A percentile compares a stretch with the other conserved stretches of the same genome.
These are phyloP conservation scores for Schizosaccharomyces octosporus DNA, from an alignment of 805 yeast species.

Conservation along the genomic window DNA sequence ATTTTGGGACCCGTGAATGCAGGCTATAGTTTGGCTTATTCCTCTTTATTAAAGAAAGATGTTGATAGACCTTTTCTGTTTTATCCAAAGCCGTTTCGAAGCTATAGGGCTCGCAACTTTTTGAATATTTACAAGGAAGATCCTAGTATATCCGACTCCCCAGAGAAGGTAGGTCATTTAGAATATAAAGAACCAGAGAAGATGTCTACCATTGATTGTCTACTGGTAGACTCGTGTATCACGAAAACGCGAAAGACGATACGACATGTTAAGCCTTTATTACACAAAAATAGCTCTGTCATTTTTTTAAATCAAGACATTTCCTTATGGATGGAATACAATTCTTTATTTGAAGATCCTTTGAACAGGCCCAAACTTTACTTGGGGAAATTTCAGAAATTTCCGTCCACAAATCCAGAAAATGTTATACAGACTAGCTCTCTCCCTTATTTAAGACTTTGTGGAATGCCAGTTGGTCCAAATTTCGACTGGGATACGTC, in stretches of 20 bases:
- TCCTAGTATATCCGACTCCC: too few species aligned
- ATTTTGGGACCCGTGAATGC: background rate
- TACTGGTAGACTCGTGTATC: background rate
- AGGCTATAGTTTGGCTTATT: background rate
- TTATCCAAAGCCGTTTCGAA: too few species aligned
- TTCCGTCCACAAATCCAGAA: background rate
- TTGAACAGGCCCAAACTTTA: background rate
- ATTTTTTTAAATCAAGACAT: background rate
- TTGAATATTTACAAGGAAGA: too few species aligned
- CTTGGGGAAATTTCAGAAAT: background rate
- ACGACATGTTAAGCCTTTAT: background rate
- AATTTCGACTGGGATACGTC: too few species aligned
- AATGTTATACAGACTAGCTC: background rate
- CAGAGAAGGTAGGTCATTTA: too few species aligned
- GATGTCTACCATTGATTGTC: background rate
- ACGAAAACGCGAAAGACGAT: background rate
- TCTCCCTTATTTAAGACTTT: too few species aligned
- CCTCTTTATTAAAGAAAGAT: background rate
- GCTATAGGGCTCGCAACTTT: too few species aligned
- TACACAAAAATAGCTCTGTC: background rate
- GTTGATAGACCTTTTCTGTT: background rate
- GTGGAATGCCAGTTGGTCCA: too few species aligned
- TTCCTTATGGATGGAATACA: background rate
- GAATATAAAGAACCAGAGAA: background rate
- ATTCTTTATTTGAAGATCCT: background rate